Percentiles rank a stretch among this genome's conserved stretches.
These are phyloP conservation scores for Phaeoacremonium minimum DNA, from an alignment of 2,329 filamentous ascomycete genomes.

Conservation along the genomic window DNA sequence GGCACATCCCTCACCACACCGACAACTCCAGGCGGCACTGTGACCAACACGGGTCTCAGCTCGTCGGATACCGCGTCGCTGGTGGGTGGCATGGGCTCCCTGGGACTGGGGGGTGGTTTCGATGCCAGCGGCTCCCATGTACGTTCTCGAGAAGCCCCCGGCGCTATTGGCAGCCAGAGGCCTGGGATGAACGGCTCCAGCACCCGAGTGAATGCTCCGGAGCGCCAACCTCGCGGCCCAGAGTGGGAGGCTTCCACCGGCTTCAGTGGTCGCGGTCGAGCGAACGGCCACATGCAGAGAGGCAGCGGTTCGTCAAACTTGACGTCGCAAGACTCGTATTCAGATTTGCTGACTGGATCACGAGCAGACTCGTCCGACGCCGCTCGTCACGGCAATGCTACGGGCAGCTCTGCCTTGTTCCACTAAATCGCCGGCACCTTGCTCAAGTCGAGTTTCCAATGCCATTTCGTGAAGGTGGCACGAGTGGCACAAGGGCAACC, in stretches of 20 bases:
- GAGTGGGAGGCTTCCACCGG: conserved; percentile 54
- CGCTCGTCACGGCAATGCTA: conserved; percentile 8
- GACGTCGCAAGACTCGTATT: conserved; percentile 9
- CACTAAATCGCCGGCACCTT: conserved; percentile 8
- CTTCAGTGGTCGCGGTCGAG: conserved; percentile 48
- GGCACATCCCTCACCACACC: conserved; percentile 29
- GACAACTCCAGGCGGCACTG: conserved; percentile 29
- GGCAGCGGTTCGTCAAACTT: conserved; percentile 44
- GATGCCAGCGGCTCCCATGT: background rate
- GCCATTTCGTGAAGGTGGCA: background rate
- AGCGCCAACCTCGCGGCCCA: conserved; percentile 61
- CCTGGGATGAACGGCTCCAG: conserved; percentile 43
- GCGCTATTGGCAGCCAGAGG: conserved; percentile 63
- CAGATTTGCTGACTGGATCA: conserved; percentile 11
- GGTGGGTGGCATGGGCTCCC: background rate
- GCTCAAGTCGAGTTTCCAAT: background rate
- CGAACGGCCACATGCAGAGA: conserved; percentile 58
- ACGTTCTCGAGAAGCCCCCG: conserved; percentile 45
- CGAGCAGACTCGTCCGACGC: conserved; percentile 12
- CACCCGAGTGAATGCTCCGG: conserved; percentile 40
- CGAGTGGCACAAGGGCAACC: too few relatives aligned
- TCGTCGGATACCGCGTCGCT: conserved; percentile 10
- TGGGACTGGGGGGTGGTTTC: conserved; percentile 1
- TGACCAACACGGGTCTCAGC: too few relatives aligned
- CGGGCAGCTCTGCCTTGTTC: conserved; percentile 9